Evolutionary conservation across 371 early-diverging fungal genomes (phyloP).

Genomic region (Apophysomyces sp.): DNA sequence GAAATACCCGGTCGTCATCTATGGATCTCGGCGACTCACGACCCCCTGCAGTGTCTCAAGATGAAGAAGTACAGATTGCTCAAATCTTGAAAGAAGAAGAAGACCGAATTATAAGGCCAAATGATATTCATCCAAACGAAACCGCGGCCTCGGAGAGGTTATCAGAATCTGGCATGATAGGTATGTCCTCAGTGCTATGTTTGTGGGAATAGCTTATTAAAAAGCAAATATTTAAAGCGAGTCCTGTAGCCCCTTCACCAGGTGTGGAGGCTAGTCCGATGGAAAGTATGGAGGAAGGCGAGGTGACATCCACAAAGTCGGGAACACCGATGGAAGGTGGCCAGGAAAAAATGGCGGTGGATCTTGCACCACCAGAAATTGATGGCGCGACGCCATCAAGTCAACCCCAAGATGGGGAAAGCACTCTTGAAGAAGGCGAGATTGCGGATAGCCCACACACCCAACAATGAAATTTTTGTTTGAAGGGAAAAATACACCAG

Average conservation of each 20-base stretch:
- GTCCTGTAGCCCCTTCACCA: conserved; percentile 3
- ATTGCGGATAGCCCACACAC: conserved; percentile 22
- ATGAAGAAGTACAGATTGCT: conserved; percentile 37
- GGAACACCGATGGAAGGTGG: not conserved
- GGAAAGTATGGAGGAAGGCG: conserved; percentile 49
- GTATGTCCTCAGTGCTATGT: not conserved
- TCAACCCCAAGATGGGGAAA: conserved; percentile 19
- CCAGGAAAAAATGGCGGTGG: not conserved
- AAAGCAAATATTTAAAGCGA: conserved; percentile 2
- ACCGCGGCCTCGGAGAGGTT: not conserved
- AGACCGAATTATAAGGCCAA: not conserved
- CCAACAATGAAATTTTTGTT: not conserved
- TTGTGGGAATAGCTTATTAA: not conserved
- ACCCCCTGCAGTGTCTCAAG: conserved; percentile 22
- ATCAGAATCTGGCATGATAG: not conserved
- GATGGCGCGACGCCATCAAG: not conserved
- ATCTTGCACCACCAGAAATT: conserved; percentile 6
- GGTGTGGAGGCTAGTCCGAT: not conserved
- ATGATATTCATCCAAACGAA: not conserved
- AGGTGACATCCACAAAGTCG: conserved; percentile 34
- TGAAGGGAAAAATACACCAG: not conserved
- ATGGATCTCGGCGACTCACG: conserved; percentile 10
- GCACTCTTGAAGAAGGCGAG: conserved; percentile 40
- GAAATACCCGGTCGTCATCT: conserved; percentile 14
- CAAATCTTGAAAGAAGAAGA: conserved; percentile 23